Conservation (phyloP, 768 basidiomycete species). For the Pseudohyphozyma bogoriensis region DNA sequence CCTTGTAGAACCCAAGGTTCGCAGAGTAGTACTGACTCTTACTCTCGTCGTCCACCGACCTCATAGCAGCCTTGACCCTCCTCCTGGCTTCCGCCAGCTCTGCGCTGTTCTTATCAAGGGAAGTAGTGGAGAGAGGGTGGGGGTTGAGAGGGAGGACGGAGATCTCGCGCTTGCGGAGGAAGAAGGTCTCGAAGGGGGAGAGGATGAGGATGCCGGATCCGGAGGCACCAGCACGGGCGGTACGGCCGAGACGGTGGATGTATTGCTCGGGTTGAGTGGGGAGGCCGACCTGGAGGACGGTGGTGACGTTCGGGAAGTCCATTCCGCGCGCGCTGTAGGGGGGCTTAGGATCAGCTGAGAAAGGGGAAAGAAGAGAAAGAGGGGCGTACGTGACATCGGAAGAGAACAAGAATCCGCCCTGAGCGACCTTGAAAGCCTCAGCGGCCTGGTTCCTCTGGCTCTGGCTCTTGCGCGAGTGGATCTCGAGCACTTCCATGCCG, state of each 20-base stretch:
- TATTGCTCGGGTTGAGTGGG: constrained; percentile 40
- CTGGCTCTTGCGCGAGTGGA: constrained; percentile 53
- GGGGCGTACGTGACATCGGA: constrained; percentile 45
- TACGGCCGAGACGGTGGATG: constrained; percentile 39
- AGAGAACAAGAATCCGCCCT: constrained; percentile 46
- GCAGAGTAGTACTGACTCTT: constrained; percentile 50
- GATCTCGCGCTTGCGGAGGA: constrained; percentile 44
- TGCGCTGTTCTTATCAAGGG: neutral
- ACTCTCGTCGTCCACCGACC: constrained; percentile 38
- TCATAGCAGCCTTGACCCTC: constrained; percentile 35
- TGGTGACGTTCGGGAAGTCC: constrained; percentile 42
- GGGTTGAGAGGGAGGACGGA: constrained; percentile 41
- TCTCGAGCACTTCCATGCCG: constrained; percentile 23
- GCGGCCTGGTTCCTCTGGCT: constrained; percentile 45
- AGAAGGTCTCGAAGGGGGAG: constrained; percentile 46
- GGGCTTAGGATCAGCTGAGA: neutral
- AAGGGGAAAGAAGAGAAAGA: neutral
- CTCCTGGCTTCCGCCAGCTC: constrained; percentile 2
- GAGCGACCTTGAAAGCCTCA: constrained; percentile 44
- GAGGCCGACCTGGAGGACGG: constrained; percentile 48
- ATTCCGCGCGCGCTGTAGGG: constrained; percentile 15
- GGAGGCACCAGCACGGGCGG: constrained; percentile 39
- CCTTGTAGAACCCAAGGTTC: constrained; percentile 53
- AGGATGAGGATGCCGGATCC: constrained; percentile 51
- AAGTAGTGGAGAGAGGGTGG: constrained; percentile 31